Conservation (phyloP, 1,284 basidiomycete species). For the Cutaneotrichosporon sp. region DNA sequence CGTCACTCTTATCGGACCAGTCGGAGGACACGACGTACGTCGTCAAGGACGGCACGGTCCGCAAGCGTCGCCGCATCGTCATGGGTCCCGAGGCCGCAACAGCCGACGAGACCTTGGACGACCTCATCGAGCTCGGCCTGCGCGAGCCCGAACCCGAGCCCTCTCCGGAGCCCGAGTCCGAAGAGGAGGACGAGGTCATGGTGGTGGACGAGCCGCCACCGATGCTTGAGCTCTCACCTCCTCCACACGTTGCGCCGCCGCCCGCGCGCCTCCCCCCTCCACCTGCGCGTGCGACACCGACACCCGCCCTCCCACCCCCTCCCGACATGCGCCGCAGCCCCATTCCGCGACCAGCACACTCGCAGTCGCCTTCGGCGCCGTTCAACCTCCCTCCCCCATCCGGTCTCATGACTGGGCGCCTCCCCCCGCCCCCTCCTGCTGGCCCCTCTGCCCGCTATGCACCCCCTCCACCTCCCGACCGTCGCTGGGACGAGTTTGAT, state of each 20-base stretch:
- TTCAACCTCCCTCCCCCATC: constrained; percentile 4
- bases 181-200: constrained; percentile 10
- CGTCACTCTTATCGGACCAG: constrained; percentile 29
- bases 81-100: constrained; percentile 13
- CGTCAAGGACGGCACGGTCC: constrained; percentile 20
- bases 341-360: neutral
- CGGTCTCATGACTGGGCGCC: too few species aligned
- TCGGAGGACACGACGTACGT: constrained; percentile 22
- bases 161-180: constrained; percentile 13
- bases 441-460: neutral
- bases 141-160: constrained; percentile 13
- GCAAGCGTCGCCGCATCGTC: constrained; percentile 25
- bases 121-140: constrained; percentile 28
- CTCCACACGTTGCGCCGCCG: constrained; percentile 1
- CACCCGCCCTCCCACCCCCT: neutral
- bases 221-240: neutral
- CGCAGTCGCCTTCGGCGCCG: constrained; percentile 6
- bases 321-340: neutral
- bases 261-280: constrained; percentile 1
- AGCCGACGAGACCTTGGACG: constrained; percentile 21
- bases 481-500: constrained; percentile 13
- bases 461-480: neutral
- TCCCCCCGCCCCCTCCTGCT: neutral
- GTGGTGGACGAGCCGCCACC: constrained; percentile 7
- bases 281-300: neutral